Evolutionary conservation across 1,139 yeast species (phyloP).

Genomic region (Suhomyces wounanorum): DNA sequence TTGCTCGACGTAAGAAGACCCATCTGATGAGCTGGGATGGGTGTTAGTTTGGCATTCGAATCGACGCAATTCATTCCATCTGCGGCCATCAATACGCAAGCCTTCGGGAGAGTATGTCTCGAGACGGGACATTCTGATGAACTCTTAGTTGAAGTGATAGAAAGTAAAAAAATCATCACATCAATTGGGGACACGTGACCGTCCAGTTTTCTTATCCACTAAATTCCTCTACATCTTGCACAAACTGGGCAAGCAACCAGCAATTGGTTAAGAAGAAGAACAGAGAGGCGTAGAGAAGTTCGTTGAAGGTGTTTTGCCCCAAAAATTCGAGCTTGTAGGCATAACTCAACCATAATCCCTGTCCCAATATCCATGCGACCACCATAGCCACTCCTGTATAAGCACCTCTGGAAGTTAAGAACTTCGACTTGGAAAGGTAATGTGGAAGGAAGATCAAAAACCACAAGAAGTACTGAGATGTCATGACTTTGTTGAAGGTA

Average conservation of each 20-base stretch:
- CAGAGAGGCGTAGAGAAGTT: constrained; percentile 60
- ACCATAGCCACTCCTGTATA: constrained; percentile 42
- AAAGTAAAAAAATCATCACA: constrained; percentile 7
- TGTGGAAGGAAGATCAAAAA: constrained; percentile 82
- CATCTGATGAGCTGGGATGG: constrained; percentile 87
- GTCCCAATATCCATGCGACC: constrained; percentile 66
- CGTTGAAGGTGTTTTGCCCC: constrained; percentile 67
- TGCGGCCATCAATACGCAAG: constrained; percentile 84
- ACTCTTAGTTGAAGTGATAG: background rate
- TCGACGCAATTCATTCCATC: constrained; percentile 89
- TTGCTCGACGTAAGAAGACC: constrained; percentile 88
- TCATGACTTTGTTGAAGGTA: constrained; percentile 88
- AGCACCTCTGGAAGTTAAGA: constrained; percentile 26
- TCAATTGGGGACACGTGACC: constrained; percentile 8
- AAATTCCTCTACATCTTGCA: constrained; percentile 38
- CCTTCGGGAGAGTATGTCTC: constrained; percentile 96
- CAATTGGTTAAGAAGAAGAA: constrained; percentile 70
- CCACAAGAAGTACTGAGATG: constrained; percentile 95
- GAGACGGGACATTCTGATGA: constrained; percentile 35
- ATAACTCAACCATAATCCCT: constrained; percentile 73
- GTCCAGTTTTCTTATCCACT: background rate
- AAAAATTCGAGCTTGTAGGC: constrained; percentile 83
- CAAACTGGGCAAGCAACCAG: constrained; percentile 60
- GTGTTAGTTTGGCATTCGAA: constrained; percentile 83
- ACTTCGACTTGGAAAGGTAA: constrained; percentile 50